These are phyloP conservation scores for Torrubiella hemipterigena DNA, from an alignment of 2,329 filamentous ascomycete species.

Conservation along the genomic window DNA sequence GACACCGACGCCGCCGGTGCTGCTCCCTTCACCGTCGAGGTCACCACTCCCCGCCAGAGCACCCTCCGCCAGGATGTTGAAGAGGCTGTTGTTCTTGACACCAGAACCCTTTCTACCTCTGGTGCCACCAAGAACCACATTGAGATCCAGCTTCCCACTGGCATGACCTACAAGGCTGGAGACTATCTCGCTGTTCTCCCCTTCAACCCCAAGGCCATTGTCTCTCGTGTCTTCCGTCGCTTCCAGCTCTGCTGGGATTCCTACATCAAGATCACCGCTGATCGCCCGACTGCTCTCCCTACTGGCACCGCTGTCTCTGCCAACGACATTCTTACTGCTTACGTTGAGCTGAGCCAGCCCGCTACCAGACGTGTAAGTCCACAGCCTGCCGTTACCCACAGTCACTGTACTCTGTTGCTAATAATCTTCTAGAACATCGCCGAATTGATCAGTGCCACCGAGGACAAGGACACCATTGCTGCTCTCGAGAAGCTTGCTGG, in stretches of 20 bases:
- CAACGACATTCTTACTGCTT: conserved; percentile 52
- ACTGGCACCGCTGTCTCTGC: conserved; percentile 46
- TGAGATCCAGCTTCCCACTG: conserved; percentile 54
- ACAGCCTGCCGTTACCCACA: neutral
- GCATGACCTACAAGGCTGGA: conserved; percentile 55
- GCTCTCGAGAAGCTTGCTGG: conserved; percentile 35
- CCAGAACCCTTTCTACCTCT: conserved; percentile 35
- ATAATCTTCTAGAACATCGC: conserved; percentile 18
- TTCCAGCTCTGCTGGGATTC: conserved; percentile 62
- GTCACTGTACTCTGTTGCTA: conserved; percentile 2
- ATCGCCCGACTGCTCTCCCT: conserved; percentile 39
- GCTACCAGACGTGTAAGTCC: conserved; percentile 51
- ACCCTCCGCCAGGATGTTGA: conserved; percentile 51
- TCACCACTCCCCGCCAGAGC: conserved; percentile 41
- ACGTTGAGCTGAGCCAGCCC: conserved; percentile 62
- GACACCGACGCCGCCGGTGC: conserved; percentile 4
- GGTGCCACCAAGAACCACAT: conserved; percentile 51
- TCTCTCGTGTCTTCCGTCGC: conserved; percentile 50
- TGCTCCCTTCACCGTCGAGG: conserved; percentile 27
- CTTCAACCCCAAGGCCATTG: conserved; percentile 50
- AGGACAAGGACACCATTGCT: conserved; percentile 28
- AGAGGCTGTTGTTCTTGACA: conserved; percentile 45
- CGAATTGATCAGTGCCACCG: conserved; percentile 33
- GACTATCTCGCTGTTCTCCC: conserved; percentile 69
- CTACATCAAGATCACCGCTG: conserved; percentile 46